Base-by-base conservation (phyloP, 129 eudicot genomes). In the Oenanthe sinensis region DNA sequence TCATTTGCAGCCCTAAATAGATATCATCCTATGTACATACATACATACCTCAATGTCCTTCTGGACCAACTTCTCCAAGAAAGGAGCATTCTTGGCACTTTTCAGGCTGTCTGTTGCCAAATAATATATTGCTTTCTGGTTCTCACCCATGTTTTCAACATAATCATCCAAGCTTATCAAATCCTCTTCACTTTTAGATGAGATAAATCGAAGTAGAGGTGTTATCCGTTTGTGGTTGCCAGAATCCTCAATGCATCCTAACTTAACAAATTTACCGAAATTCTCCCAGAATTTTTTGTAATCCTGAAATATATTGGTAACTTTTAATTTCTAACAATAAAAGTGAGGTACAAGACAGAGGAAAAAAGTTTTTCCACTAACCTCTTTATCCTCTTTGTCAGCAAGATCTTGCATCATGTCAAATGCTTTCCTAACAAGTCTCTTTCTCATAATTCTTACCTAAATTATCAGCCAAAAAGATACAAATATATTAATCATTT, bases 201-300 rank as follows among this genome's bases (percentile, higher is more conserved):
- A 87, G 81, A 81, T 82, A 85, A 95, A 95, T 39, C 97, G 78
- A 76, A 95, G 78, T 71, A 95, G 75, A 28, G 99, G 99, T 4
- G 96, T 92, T 36, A 95, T 88, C 20, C 96, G 62, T 78, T 95
- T 95, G 82, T 91, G 99, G 70, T 92, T 95, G 77, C 95, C 98
- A 37, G 92, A 81, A 81, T 94, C 97, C 79, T 94, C 98, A 19
- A 94, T 94, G 84, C 96, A 95, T 52, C 99, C 97, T 78, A 95
- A 77, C 91, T 92, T 90, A 36, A 92, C 82, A 79, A 91, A 91
- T 82, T 92, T 95, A 43, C 96, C 99, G 14, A 95, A 95, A 75
- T 95, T 95, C 82, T 95, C 97, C 97, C 99, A 95, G 70, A 95
- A 95, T 82, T 95, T 95, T 48, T 91, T 90, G 87, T 95, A 95